These are phyloP conservation scores for Linaria vulgaris DNA, from an alignment of 257 asterid genomes.

Conservation along the genomic window DNA sequence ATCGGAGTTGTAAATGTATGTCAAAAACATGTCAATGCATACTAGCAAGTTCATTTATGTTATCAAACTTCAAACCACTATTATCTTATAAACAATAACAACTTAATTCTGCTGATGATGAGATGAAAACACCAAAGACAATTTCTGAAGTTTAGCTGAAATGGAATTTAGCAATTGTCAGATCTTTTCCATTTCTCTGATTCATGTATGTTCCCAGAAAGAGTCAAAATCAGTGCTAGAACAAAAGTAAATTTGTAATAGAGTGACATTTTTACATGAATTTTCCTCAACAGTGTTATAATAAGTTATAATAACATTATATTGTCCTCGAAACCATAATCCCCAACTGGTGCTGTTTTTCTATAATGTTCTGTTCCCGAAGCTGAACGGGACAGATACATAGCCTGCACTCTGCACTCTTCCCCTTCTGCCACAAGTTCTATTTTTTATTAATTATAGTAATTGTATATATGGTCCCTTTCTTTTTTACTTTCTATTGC, in stretches of 20 bases:
- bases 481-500: too few species aligned
- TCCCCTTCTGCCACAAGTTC: too few species aligned
- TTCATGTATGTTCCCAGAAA: too few species aligned
- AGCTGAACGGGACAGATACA: constrained; percentile 13
- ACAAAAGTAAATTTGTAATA: not conserved
- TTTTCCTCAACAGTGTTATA: not conserved
- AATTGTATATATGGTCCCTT: too few species aligned
- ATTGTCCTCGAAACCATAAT: constrained; percentile 11
- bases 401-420: constrained; percentile 9
- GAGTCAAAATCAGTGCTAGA: not conserved
- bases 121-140: constrained; percentile 10
- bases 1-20: too few species aligned
- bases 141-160: constrained; percentile 28
- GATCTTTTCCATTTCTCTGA: not conserved
- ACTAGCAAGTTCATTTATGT: not conserved
- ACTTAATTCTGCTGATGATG: not conserved
- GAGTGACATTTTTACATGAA: constrained; percentile 5
- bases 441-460: too few species aligned
- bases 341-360: not conserved
- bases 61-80: too few species aligned
- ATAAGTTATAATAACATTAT: not conserved
- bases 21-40: not conserved
- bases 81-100: constrained; percentile 20
- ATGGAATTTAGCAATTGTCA: constrained; percentile 31
- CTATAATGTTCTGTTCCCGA: constrained; percentile 3